Evolutionary conservation across 2,329 filamentous ascomycete species (phyloP), one percentile per base, ranked within the genome.

Genomic region (Davidsoniella virescens): DNA sequence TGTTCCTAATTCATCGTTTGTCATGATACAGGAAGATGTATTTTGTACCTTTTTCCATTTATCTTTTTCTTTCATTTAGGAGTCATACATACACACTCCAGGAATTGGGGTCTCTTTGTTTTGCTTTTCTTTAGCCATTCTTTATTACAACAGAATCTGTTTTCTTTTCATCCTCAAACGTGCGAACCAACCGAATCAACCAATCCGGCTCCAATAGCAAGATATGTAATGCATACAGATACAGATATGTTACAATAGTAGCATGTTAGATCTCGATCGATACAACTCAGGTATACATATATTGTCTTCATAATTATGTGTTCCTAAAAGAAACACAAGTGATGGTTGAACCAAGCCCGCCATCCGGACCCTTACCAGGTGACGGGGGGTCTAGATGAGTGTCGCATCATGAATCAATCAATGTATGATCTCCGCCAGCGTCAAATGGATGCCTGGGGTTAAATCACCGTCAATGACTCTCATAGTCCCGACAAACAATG

Each of bases 71-170:
- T 46, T 46, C 40, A 29, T 23, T 39, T 23, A 37, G 43, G 26
- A 51, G 49, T 51, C 49, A 45, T 50, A 43, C 37, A 47, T 38
- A 47, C 33, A 33, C 9, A 6, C 29, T 9, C 8, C 44, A 44
- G 47, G 41, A 41, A 43, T 41, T 46, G 43, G 44, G 49, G 26
- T 47, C 46, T 51, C n/a, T 50, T 41, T 50, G 44, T 42, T 51
- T 40, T 51, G 37, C 18, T 37, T 49, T 41, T 41, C 16, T 23
- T 23, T 12, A 44, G 42, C 12, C 23, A 44, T 14, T 20, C 23
- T 20, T 44, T 44, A 3, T 44, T 44, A 33, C 23, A 51, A 47
- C 47, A 50, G 47, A 50, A 18, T 26, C 7, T 50, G 17, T 50
- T 50, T 44, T 37, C 12, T 38, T 20, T 33, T 16, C n/a, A 29